Conservation (phyloP, 345 rosid genomes). For the Eucalyptus cloeziana region DNA sequence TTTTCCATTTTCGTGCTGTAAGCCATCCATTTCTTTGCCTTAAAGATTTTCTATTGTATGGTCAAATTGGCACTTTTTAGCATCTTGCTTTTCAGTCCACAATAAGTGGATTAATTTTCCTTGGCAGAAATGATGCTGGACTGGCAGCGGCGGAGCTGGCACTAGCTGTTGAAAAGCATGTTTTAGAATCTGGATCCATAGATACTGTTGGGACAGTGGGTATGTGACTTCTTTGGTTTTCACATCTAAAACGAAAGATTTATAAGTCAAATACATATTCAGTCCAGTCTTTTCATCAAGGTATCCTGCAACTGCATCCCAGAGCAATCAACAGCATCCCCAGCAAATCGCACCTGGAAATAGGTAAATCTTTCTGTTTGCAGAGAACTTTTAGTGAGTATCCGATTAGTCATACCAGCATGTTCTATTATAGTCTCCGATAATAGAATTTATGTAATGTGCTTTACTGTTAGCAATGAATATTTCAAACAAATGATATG, state of each 20-base stretch:
- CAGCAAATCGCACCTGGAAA: conserved; percentile 85
- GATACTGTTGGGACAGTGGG: conserved; percentile 98
- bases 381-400: not conserved
- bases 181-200: conserved; percentile 68
- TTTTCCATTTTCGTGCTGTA: not conserved
- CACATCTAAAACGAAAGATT: not conserved
- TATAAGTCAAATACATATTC: not conserved
- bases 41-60: not conserved
- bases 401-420: not conserved
- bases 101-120: not conserved
- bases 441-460: not conserved
- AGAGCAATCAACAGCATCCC: conserved; percentile 98
- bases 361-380: conserved; percentile 30
- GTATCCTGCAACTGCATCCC: conserved; percentile 84
- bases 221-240: conserved; percentile 6
- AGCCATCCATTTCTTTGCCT: not conserved
- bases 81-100: not conserved
- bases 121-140: conserved; percentile 82
- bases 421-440: not conserved
- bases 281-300: conserved; percentile 8
- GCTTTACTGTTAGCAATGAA: not conserved
- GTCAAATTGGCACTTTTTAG: not conserved
- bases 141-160: conserved; percentile 94
- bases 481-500: not conserved
- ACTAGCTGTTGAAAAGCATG: conserved; percentile 85